Evolutionary conservation across 352 stramenopile genomes (phyloP), one percentile per base, ranked within the genome.

Genomic region (Ophiocytium majus): DNA sequence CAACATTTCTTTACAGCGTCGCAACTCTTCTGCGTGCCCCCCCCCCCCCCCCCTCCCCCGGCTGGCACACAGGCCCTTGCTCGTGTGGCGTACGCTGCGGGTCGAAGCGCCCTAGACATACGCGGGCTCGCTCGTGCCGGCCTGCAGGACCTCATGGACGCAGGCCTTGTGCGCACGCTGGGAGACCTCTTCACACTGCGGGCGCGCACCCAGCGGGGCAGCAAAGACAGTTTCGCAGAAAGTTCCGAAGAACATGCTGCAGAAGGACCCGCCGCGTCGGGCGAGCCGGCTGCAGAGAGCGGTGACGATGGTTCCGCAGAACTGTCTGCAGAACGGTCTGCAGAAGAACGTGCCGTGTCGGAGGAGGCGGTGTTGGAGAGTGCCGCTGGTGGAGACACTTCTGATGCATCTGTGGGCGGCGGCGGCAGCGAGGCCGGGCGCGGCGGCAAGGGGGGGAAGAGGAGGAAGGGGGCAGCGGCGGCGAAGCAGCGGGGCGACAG

Each of bases 31-130:
- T 23, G 28, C 23, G 28, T 71, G 23, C 57, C 28, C 28, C 28
- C 23, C 23, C 28, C 23, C 23, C 28, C 28, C 28, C 28, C 28
- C 57, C 19, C 23, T 71, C 57, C 23, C 23, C 28, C 28, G 23
- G 23, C 28, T 28, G 23, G 23, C 19, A 23, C 57, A 23, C 35
- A 78, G 66, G 84, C 83, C 10, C 63, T 89, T 35, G 79, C 82
- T n/a, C 81, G 37, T 23, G 57, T 89, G 35, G 83, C 83, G 43
- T 82, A 89, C 50, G 85, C 85, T 64, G 80, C 83, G 32, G 89
- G 83, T 19, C 64, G 81, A 74, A 82, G 80, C 31, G 85, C 85
- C 0, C 83, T 89, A 43, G 83, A 89, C 34, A 86, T 89, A 23
- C 63, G 64, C 32, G 85, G 85, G 57, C 57, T 89, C 19, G 82